These are phyloP conservation scores for Solanum pinnatisectum DNA, from an alignment of 257 asterid species.

Conservation along the genomic window DNA sequence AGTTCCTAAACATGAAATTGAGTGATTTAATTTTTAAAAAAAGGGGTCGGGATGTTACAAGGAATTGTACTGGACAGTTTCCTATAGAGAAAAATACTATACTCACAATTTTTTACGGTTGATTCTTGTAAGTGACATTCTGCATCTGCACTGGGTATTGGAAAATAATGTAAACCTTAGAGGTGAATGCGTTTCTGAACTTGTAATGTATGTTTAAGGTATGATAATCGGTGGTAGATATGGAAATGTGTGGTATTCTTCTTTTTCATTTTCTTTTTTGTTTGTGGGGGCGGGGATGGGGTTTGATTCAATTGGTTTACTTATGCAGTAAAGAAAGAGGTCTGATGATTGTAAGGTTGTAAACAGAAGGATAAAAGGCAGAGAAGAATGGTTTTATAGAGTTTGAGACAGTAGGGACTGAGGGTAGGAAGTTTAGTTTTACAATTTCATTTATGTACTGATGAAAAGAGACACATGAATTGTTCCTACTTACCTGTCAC, in stretches of 20 bases:
- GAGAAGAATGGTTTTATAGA: not conserved
- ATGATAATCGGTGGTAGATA: not conserved
- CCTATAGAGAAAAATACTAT: not conserved
- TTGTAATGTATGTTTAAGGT: not conserved
- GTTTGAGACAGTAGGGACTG: not conserved
- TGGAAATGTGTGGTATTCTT: not conserved
- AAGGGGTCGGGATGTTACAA: not conserved
- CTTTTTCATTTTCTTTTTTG: not conserved
- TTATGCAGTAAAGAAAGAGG: not conserved
- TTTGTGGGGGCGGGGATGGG: not conserved
- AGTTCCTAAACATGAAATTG: not conserved
- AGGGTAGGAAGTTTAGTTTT: not conserved
- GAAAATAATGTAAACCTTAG: not conserved
- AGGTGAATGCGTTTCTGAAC: not conserved
- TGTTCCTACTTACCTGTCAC: not conserved
- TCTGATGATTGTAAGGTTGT: not conserved
- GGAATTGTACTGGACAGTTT: not conserved
- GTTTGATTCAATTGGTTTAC: not conserved
- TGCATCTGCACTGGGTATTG: not conserved
- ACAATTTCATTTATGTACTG: not conserved
- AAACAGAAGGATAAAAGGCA: not conserved
- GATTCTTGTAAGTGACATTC: not conserved
- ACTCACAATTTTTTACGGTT: not conserved
- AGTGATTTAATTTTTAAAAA: not conserved
- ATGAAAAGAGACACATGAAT: not conserved